Evolutionary conservation across 2,329 filamentous ascomycete genomes (phyloP).

Genomic region (Moelleriella libera): DNA sequence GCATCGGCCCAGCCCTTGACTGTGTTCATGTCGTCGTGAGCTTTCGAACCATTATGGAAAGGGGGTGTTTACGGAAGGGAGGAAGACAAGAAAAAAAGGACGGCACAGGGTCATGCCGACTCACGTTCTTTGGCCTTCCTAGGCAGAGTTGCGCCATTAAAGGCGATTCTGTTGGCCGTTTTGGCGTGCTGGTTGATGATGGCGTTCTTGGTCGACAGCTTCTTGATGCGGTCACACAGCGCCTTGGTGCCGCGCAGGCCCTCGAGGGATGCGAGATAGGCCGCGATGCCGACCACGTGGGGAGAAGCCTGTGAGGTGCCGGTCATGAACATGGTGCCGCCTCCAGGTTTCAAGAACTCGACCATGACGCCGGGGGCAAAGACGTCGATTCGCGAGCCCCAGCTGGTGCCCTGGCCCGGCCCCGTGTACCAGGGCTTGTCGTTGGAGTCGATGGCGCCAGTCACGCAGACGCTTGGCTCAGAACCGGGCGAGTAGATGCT

Average conservation of each 20-base stretch:
- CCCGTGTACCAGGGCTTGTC: constrained; percentile 22
- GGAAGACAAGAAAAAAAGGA: too few relatives aligned
- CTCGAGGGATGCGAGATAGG: constrained; percentile 28
- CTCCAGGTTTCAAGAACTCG: constrained; percentile 30
- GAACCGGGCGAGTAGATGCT: constrained; percentile 31
- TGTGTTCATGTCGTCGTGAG: too few relatives aligned
- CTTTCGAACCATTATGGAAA: too few relatives aligned
- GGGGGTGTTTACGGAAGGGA: too few relatives aligned
- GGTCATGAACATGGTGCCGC: constrained; percentile 11
- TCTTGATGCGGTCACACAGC: constrained; percentile 4
- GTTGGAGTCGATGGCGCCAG: constrained; percentile 29
- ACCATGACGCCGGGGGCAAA: constrained; percentile 34
- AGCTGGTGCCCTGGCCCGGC: constrained; percentile 32
- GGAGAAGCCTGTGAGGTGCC: constrained; percentile 30
- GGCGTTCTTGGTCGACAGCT: constrained; percentile 2
- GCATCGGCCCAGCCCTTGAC: too few relatives aligned
- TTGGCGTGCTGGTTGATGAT: constrained; percentile 9
- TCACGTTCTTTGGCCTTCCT: too few relatives aligned
- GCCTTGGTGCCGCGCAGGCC: constrained; percentile 10
- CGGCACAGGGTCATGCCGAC: too few relatives aligned
- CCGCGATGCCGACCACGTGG: constrained; percentile 25
- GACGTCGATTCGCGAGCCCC: constrained; percentile 32
- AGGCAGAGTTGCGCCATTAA: too few relatives aligned
- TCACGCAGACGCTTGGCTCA: constrained; percentile 32
- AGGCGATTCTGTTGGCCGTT: too few relatives aligned